A percentile compares a stretch with the other conserved stretches of the same genome.
Conservation (phyloP, 148 eudicot genomes). For the Diospyros kaki region DNA sequence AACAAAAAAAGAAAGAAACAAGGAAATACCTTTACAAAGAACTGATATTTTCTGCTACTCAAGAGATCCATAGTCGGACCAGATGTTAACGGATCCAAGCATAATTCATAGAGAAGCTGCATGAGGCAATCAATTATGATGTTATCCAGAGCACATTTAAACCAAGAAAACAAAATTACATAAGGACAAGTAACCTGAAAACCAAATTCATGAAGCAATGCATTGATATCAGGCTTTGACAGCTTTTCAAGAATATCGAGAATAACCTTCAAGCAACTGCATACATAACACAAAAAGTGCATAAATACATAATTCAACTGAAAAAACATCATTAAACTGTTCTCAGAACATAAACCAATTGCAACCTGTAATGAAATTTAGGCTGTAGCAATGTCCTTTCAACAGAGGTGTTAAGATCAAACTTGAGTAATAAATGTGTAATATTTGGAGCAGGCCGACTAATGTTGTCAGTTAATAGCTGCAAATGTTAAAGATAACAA, state of each 20-base stretch:
- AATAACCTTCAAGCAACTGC: conserved; percentile 94
- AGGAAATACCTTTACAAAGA: conserved; percentile 71
- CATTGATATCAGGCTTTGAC: conserved; percentile 68
- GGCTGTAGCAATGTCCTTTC: conserved; percentile 87
- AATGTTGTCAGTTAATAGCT: conserved; percentile 91
- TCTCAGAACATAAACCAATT: background rate
- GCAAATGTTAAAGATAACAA: conserved; percentile 19
- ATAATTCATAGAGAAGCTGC: conserved; percentile 90
- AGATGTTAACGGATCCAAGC: conserved; percentile 81
- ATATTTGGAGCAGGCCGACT: conserved; percentile 89
- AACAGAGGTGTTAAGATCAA: conserved; percentile 74
- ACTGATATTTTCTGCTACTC: conserved; percentile 72
- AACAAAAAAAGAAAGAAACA: background rate
- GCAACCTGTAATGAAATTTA: conserved; percentile 85
- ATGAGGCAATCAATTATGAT: conserved; percentile 13
- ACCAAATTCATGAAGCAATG: conserved; percentile 93
- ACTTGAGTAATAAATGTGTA: conserved; percentile 83
- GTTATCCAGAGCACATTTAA: background rate
- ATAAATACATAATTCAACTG: conserved; percentile 6
- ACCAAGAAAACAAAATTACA: background rate
- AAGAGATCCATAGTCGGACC: conserved; percentile 83
- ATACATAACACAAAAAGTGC: conserved; percentile 7
- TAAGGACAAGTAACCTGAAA: conserved; percentile 58
- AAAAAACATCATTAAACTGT: background rate
- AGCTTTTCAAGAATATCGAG: conserved; percentile 87